Conservation (phyloP, 2,329 filamentous ascomycete species). For the Venturia asperata region DNA sequence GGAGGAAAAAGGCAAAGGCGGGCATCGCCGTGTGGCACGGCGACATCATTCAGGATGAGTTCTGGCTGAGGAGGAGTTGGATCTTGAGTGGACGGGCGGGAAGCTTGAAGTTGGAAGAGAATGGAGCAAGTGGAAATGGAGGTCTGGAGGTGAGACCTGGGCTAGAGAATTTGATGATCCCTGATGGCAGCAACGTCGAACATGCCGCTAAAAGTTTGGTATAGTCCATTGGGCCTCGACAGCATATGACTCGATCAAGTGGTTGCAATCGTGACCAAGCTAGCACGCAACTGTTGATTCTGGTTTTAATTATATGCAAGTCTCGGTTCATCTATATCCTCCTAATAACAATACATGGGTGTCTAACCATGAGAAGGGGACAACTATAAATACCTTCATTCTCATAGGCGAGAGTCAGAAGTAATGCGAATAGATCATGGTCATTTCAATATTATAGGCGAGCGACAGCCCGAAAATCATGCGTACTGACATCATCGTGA, state of each 20-base stretch:
- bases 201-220: background rate
- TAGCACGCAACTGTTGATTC: background rate
- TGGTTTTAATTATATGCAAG: background rate
- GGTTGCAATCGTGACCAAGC: background rate
- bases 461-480: background rate
- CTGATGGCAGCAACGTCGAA: background rate
- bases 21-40: slow-evolving; percentile 74
- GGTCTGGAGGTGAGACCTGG: background rate
- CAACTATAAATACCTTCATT: background rate
- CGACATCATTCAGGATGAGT: slow-evolving; percentile 92
- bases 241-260: background rate
- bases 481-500: background rate
- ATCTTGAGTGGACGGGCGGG: slow-evolving; percentile 35
- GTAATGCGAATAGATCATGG: background rate
- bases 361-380: background rate
- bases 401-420: background rate
- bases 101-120: slow-evolving; percentile 4
- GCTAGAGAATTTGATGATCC: background rate
- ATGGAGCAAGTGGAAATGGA: background rate
- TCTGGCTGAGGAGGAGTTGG: slow-evolving; percentile 86
- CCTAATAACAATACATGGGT: background rate
- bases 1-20: slow-evolving; percentile 73
- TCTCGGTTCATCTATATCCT: background rate
- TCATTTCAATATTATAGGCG: background rate
- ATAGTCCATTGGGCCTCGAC: background rate